Evolutionary conservation across 2,329 filamentous ascomycete genomes (phyloP), one percentile per base, ranked within the genome.

Genomic region (Ambrosiella beaveri): DNA sequence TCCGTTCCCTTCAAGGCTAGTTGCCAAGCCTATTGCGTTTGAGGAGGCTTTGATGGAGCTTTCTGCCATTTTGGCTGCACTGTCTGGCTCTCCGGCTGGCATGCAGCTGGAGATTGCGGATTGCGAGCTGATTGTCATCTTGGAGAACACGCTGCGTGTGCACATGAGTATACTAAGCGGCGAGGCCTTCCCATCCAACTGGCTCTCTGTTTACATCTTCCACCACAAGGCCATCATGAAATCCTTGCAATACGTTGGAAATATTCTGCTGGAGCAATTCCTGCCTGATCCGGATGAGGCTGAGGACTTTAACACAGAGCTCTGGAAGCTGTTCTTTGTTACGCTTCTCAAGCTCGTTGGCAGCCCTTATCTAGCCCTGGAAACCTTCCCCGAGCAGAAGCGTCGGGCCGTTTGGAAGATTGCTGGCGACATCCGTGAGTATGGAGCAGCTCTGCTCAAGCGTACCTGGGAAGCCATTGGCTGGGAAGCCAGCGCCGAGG

Each of bases 321-420:
- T 97, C 11, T 98, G 93, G 93, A 90, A 91, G 63, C 76, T 85
- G 38, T 96, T 95, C 72, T 96, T 98, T 67, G 85, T 84, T 15
- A 91, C 89, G 0, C 73, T 98, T 37, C 76, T 98, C 36, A 89
- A 87, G 66, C 82, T 97, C 2, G 88, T 98, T 2, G 87, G 88
- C 4, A 96, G 89, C 65, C 83, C 90, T 40, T 87, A 85, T 0
- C 77, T 98, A 17, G 90, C 93, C 0, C 77, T 98, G 41, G 93
- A 98, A 68, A 95, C 90, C 0, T 97, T 96, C 66, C 89, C 93
- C 0, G 94, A 98, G 68, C 93, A 98, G 71, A 98, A 97, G 72
- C 78, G 93, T 51, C 77, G 93, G 58, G 91, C 93, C 0, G 91
- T 97, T 1, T 98, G 94, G 93, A 98, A 97, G 72, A 96, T 98